Percentiles rank a stretch among this genome's conserved stretches.
Conservation (phyloP, 73 alveolate genomes). For the Paramecium pentaurelia region DNA sequence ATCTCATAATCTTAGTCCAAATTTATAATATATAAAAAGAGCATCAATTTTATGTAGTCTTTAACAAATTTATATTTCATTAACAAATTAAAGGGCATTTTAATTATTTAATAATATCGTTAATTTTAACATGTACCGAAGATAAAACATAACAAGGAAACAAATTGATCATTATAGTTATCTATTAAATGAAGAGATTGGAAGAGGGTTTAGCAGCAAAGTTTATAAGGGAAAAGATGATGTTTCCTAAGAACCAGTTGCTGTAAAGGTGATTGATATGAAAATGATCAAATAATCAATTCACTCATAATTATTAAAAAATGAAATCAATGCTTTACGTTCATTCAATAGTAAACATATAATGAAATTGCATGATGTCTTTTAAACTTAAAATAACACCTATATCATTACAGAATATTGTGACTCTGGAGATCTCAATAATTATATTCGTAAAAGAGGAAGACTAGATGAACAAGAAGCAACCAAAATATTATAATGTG, state of each 20-base stretch:
- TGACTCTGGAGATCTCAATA: constrained; percentile 57
- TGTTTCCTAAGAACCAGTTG: constrained; percentile 36
- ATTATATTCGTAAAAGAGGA: constrained; percentile 37
- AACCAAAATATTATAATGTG: constrained; percentile 9
- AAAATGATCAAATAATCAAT: constrained; percentile 52
- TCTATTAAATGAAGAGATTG: constrained; percentile 35
- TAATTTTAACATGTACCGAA: constrained; percentile 7
- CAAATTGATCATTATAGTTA: constrained; percentile 56
- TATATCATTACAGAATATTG: constrained; percentile 60
- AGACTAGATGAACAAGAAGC: constrained; percentile 48
- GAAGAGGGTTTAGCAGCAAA: constrained; percentile 54
- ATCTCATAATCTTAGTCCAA: not conserved
- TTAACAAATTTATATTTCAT: not conserved
- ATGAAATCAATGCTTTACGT: constrained; percentile 52
- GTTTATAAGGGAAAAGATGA: constrained; percentile 59
- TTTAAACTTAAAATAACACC: constrained; percentile 47
- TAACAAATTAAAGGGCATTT: not conserved
- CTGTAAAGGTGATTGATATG: constrained; percentile 63
- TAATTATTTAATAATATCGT: not conserved
- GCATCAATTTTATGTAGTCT: not conserved
- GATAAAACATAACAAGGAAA: constrained; percentile 41
- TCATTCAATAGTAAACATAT: not conserved
- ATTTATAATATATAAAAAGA: too few species aligned
- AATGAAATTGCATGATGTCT: constrained; percentile 50
- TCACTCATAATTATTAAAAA: constrained; percentile 34